Base-by-base conservation (phyloP, 108 stramenopile genomes). In the Discostella stelligeroides region DNA sequence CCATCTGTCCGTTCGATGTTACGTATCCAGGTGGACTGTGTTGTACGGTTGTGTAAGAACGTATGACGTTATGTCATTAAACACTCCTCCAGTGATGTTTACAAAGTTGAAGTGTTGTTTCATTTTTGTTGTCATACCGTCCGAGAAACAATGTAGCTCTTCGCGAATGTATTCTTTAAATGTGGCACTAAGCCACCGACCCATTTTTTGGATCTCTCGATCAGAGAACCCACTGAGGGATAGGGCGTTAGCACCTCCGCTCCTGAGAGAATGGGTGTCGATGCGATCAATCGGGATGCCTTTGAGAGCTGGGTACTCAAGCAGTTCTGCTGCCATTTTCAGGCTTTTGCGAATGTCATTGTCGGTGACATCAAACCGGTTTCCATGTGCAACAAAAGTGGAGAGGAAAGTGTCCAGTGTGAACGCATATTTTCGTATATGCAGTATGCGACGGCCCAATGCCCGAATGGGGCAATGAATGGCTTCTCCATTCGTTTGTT, bases 131-230 rank as follows among this genome's bases (percentile, higher is more conserved):
- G 53, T 27, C 53, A 54, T 54, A 13, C 27, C 27, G 25, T 5
- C 11, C 25, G 53, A 23, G n/a, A n/a, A n/a, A n/a, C n/a, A n/a
- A n/a, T n/a, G n/a, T n/a, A n/a, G n/a, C n/a, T n/a, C n/a, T n/a
- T n/a, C n/a, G n/a, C n/a, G n/a, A n/a, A n/a, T n/a, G n/a, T n/a
- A n/a, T n/a, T n/a, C n/a, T n/a, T n/a, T 54, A 27, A 54, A 54
- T 23, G 53, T 54, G 2, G 53, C 53, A 0, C 53, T 13, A 6
- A 6, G 53, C 53, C 53, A 54, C 27, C 53, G 18, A 14, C 53
- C 23, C 53, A 54, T 54, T 25, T 54, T 54, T 27, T 54, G 53
- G 21, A 54, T 54, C 27, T 54, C 25, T 23, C 25, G 23, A 23
- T 54, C 53, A 27, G 53, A 54, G 27, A 27, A 54, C 6, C 53